Conservation (phyloP, 192 early-diverging fungal species). For the Coemansia sp. region DNA sequence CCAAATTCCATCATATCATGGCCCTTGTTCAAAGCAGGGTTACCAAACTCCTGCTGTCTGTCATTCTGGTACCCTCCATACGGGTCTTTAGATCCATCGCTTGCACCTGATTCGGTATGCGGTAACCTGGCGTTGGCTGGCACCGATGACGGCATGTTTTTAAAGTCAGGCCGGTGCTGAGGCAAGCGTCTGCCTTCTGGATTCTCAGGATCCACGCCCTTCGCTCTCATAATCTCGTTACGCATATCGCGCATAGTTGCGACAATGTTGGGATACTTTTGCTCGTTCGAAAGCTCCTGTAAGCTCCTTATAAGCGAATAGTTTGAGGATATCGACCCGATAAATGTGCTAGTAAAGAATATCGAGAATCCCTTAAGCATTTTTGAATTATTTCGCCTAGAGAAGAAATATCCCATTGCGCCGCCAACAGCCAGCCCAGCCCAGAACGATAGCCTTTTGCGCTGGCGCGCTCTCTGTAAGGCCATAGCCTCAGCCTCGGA, state of each 20-base stretch:
- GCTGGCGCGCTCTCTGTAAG: slow-evolving; percentile 6
- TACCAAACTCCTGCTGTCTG: slow-evolving; percentile 4
- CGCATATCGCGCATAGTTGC: slow-evolving; percentile 31
- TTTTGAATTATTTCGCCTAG: slow-evolving; percentile 16
- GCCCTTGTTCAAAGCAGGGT: not conserved
- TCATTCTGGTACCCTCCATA: not conserved
- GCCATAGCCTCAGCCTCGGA: slow-evolving; percentile 22
- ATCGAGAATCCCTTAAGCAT: slow-evolving; percentile 14
- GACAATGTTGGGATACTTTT: slow-evolving; percentile 39
- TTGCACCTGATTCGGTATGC: too few relatives aligned
- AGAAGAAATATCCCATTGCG: slow-evolving; percentile 22
- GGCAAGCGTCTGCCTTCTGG: slow-evolving; percentile 15
- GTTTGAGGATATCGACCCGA: slow-evolving; percentile 1
- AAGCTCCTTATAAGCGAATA: slow-evolving; percentile 11
- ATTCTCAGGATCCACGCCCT: slow-evolving; percentile 29
- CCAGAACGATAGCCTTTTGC: not conserved
- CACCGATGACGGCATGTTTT: slow-evolving; percentile 21
- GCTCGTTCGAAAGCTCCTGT: slow-evolving; percentile 19
- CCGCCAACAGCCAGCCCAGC: slow-evolving; percentile 18
- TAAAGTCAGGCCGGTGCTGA: slow-evolving; percentile 14
- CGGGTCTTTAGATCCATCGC: not conserved
- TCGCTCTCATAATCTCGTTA: slow-evolving; percentile 26
- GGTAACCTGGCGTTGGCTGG: not conserved
- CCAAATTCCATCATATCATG: slow-evolving; percentile 13
- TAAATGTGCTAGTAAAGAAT: slow-evolving; percentile 16